These are phyloP conservation scores for Rhizopogon vulgaris DNA, from an alignment of 768 basidiomycete species.

Conservation along the genomic window DNA sequence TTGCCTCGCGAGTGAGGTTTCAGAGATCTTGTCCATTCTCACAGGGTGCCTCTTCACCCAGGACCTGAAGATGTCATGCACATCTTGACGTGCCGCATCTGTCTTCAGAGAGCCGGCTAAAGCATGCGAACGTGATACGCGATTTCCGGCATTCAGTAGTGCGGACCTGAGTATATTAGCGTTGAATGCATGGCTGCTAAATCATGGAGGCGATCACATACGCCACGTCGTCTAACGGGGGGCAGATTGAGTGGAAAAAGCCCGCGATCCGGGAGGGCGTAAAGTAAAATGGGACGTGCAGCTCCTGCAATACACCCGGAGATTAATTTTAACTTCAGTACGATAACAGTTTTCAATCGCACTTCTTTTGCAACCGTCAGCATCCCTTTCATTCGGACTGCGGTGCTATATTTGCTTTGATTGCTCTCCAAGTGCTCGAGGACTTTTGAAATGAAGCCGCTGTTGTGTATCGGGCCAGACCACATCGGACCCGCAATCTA, in stretches of 20 bases:
- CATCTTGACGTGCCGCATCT: conserved; percentile 57
- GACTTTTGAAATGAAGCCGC: conserved; percentile 66
- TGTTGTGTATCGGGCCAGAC: conserved; percentile 82
- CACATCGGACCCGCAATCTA: conserved; percentile 96
- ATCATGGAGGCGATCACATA: conserved; percentile 33
- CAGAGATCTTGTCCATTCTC: conserved; percentile 74
- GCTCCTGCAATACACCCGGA: conserved; percentile 45
- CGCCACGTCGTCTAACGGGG: conserved; percentile 70
- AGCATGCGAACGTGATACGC: conserved; percentile 89
- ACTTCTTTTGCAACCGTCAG: conserved; percentile 85
- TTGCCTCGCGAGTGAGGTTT: conserved; percentile 61
- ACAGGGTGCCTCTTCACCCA: conserved; percentile 83
- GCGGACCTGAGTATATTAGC: conserved; percentile 56
- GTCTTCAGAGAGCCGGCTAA: conserved; percentile 89
- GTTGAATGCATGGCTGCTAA: not conserved
- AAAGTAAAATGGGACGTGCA: conserved; percentile 78
- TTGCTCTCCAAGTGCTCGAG: conserved; percentile 65
- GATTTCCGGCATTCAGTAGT: conserved; percentile 77
- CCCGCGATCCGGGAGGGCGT: conserved; percentile 76
- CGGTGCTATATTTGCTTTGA: conserved; percentile 67
- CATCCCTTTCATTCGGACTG: conserved; percentile 91
- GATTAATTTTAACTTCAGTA: not conserved
- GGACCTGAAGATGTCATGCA: conserved; percentile 82
- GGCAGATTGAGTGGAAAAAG: conserved; percentile 75
- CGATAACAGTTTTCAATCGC: conserved; percentile 13